These are phyloP conservation scores for Avicennia marina DNA, from an alignment of 257 asterid genomes.

Conservation along the genomic window DNA sequence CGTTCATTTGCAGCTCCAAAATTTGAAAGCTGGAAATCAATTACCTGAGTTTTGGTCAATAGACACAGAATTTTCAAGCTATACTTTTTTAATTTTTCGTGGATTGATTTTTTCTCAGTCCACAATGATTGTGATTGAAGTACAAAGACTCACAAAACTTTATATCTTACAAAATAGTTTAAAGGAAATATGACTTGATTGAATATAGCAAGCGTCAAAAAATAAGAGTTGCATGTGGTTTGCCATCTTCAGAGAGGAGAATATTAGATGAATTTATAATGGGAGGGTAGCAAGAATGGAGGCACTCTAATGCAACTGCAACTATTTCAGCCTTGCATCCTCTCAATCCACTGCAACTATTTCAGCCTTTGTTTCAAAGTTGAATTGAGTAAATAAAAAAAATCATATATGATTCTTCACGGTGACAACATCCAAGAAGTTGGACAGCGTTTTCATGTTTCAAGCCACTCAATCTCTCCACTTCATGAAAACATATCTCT, in stretches of 20 bases:
- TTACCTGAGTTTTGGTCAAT: neutral
- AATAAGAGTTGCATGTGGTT: slow-evolving; percentile 49
- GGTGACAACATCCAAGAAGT: slow-evolving; percentile 54
- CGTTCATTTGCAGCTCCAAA: slow-evolving; percentile 72
- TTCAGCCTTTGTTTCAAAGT: slow-evolving; percentile 49
- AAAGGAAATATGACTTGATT: no score
- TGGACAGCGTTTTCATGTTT: slow-evolving; percentile 58
- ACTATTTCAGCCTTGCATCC: slow-evolving; percentile 61
- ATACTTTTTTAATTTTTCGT: no score
- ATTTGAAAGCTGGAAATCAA: slow-evolving; percentile 51
- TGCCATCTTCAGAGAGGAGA: slow-evolving; percentile 49
- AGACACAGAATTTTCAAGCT: neutral
- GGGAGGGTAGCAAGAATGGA: slow-evolving; percentile 67
- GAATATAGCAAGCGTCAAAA: neutral
- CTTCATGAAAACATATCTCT: slow-evolving; percentile 46
- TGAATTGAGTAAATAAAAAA: slow-evolving; percentile 38
- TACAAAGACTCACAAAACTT: no score
- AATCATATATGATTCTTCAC: slow-evolving; percentile 45
- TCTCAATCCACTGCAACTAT: slow-evolving; percentile 55
- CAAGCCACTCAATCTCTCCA: slow-evolving; percentile 56
- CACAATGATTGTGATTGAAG: no score
- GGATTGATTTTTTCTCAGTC: no score
- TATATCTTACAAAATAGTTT: no score
- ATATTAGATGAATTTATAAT: slow-evolving; percentile 65
- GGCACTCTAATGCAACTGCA: slow-evolving; percentile 60